Base-by-base conservation (phyloP, 2,329 filamentous ascomycete genomes). In the Pseudofabraea citricarpa region DNA sequence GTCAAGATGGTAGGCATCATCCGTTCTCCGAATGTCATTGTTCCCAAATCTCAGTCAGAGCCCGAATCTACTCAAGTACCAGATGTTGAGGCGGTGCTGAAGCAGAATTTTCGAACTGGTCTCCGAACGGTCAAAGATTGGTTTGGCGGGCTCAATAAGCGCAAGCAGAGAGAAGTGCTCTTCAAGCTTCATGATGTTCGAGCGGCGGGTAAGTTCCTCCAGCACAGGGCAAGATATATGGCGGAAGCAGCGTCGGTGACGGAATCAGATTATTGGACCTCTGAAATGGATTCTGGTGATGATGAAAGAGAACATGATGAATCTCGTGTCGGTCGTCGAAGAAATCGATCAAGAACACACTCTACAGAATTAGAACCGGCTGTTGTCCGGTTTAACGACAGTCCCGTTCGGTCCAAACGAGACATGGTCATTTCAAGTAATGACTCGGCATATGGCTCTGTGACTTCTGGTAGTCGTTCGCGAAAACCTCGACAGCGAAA, bases 1-100 rank as follows among this genome's bases (percentile, higher is more conserved):
- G 41, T 54, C 4, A 43, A 44, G 10, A 38, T 50, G 19, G 36
- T 47, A n/a, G 48, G 48, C 4, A 43, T 42, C 12, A 40, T 27
- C 8, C 21, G 44, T 32, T 44, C 44, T 24, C 35, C 35, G 5
- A 37, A 37, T 22, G 19, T 37, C 19, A 2, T 37, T 9, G 15
- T 13, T 7, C 21, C 35, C 5, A 37, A 22, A 37, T 20, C 35
- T 6, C 19, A 37, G n/a, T 5, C 35, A 1, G 19, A 37, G 8
- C 21, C 21, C 10, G 13, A 13, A 8, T 9, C 23, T 9, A 10
- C 35, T 22, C 23, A 18, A 12, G 15, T 37, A 21, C 2, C 23
- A 21, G 21, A 22, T 13, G 23, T 21, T 21, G 35, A 21, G 4
- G 19, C 18, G n/a, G 35, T 18, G 12, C 21, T 37, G 9, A 37